Evolutionary conservation across 805 yeast species (phyloP).

Genomic region (Kuraishia molischiana): DNA sequence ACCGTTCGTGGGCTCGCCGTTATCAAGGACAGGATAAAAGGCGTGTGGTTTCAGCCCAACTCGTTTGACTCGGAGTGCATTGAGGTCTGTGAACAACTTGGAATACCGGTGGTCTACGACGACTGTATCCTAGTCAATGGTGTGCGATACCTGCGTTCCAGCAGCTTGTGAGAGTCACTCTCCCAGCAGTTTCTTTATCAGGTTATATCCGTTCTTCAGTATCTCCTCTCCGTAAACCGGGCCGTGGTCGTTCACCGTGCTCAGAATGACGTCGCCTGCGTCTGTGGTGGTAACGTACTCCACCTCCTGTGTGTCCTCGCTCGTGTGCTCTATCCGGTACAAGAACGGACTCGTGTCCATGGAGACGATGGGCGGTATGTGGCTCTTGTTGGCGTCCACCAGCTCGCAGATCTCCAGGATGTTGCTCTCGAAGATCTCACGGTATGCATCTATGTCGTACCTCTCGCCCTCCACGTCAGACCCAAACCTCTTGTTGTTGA

Average conservation of each 20-base stretch:
- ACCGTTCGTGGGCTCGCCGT: slow-evolving; percentile 28
- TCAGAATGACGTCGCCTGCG: slow-evolving; percentile 14
- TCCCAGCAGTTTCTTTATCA: slow-evolving; percentile 31
- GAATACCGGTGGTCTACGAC: slow-evolving; percentile 28
- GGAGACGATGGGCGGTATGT: slow-evolving; percentile 67
- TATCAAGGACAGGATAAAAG: slow-evolving; percentile 28
- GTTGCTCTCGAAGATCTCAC: slow-evolving; percentile 27
- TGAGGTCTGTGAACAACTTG: slow-evolving; percentile 17
- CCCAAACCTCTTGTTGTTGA: slow-evolving; percentile 13
- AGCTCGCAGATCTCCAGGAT: slow-evolving; percentile 37
- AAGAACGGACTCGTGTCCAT: slow-evolving; percentile 61
- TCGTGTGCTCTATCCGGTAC: slow-evolving; percentile 24
- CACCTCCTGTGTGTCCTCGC: slow-evolving; percentile 14
- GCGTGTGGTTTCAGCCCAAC: slow-evolving; percentile 83
- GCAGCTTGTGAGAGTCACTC: too few relatives aligned
- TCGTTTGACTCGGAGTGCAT: slow-evolving; percentile 48
- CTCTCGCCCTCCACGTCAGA: slow-evolving; percentile 2
- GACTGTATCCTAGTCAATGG: slow-evolving; percentile 71
- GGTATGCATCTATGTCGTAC: slow-evolving; percentile 11
- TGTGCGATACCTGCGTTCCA: too few relatives aligned
- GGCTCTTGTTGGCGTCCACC: slow-evolving; percentile 50
- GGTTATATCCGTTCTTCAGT: slow-evolving; percentile 22
- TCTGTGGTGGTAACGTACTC: slow-evolving; percentile 17
- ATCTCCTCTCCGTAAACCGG: slow-evolving; percentile 14
- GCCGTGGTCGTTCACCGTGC: slow-evolving; percentile 2